phyloP scores from a whole-genome alignment of 495 filamentous ascomycete genomes.

The Thermochaetoides thermophila region DNA sequence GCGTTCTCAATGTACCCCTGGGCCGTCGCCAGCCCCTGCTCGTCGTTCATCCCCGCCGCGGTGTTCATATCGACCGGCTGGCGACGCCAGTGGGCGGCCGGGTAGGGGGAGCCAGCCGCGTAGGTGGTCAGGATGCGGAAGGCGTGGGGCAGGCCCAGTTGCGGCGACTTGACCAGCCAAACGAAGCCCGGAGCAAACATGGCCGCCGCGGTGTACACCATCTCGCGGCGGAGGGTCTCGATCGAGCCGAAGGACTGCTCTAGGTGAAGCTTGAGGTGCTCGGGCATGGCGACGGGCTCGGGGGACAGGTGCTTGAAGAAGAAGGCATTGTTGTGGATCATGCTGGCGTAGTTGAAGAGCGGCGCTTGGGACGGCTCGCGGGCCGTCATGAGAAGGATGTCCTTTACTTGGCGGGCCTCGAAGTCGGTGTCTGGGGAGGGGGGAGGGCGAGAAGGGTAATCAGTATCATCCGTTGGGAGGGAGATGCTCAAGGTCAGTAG shows the following conservation, averaged over 20 bases:
- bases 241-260: conserved; percentile 58
- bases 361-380: conserved; percentile 60
- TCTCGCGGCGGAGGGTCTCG: conserved; percentile 61
- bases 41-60: conserved; percentile 15
- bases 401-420: conserved; percentile 41
- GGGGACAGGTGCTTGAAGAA: conserved; percentile 59
- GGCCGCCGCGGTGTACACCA: conserved; percentile 64
- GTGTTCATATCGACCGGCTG: conserved; percentile 76
- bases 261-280: conserved; percentile 26
- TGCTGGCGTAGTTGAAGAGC: conserved; percentile 88
- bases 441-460: conserved; percentile 1
- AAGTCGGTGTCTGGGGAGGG: conserved; percentile 37
- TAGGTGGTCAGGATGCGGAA: conserved; percentile 79
- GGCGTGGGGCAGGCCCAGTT: conserved; percentile 17
- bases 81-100: conserved; percentile 64
- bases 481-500: not conserved
- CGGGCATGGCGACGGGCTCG: conserved; percentile 20
- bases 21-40: conserved; percentile 24
- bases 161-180: conserved; percentile 59
- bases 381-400: conserved; percentile 60
- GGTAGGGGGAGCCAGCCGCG: conserved; percentile 77
- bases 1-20: conserved; percentile 17
- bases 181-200: conserved; percentile 98
- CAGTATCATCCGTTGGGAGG: not conserved
- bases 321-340: conserved; percentile 93